Evolutionary conservation across 805 yeast genomes (phyloP).

Genomic region (Candida krabiensis): DNA sequence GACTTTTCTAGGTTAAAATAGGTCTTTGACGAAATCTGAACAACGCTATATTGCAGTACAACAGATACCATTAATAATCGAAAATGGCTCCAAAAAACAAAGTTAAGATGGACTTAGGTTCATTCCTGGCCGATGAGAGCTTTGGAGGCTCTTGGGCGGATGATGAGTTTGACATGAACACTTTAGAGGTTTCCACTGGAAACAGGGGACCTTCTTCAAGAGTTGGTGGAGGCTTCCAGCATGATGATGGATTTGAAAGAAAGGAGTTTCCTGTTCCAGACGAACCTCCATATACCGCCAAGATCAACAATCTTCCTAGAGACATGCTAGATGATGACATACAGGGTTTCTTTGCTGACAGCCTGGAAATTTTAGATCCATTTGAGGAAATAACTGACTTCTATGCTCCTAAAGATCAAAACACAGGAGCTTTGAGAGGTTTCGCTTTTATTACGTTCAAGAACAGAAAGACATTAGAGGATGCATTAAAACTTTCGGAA

Average conservation of each 20-base stretch:
- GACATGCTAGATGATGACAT: slow-evolving; percentile 69
- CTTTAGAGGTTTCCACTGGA: slow-evolving; percentile 18
- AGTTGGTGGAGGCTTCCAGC: slow-evolving; percentile 9
- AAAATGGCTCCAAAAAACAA: slow-evolving; percentile 60
- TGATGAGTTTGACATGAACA: slow-evolving; percentile 65
- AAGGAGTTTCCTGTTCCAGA: slow-evolving; percentile 86
- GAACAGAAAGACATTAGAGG: slow-evolving; percentile 47
- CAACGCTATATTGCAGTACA: no score
- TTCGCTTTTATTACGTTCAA: slow-evolving; percentile 55
- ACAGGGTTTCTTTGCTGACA: slow-evolving; percentile 58
- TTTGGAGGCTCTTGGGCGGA: slow-evolving; percentile 86
- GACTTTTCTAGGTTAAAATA: no score
- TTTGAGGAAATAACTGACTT: slow-evolving; percentile 56
- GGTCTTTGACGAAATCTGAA: no score
- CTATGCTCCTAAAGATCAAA: slow-evolving; percentile 70
- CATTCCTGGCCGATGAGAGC: slow-evolving; percentile 77
- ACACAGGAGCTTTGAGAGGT: slow-evolving; percentile 61
- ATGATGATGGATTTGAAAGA: slow-evolving; percentile 47
- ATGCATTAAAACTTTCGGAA: slow-evolving; percentile 47
- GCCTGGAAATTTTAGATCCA: slow-evolving; percentile 47
- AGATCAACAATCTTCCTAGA: slow-evolving; percentile 81
- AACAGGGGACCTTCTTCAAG: slow-evolving; percentile 17
- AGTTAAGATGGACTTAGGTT: slow-evolving; percentile 76
- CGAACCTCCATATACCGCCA: slow-evolving; percentile 88
- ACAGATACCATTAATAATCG: no score